Evolutionary conservation across 495 filamentous ascomycete species (phyloP).

Genomic region (Lepidopterella palustris): DNA sequence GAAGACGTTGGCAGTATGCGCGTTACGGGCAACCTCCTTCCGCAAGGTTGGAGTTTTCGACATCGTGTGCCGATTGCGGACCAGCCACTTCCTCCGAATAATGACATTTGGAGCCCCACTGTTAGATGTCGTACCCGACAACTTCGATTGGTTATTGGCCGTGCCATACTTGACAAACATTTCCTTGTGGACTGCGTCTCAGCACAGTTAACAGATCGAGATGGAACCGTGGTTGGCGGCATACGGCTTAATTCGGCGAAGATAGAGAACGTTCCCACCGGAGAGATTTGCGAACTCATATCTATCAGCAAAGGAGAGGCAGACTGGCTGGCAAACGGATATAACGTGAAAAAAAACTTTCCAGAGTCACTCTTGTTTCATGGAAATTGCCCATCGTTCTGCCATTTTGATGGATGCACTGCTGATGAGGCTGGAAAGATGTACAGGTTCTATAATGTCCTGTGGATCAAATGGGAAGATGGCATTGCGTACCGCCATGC

Average conservation of each 20-base stretch:
- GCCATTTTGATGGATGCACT: background rate
- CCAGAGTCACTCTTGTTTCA: background rate
- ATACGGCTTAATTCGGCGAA: background rate
- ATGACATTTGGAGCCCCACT: background rate
- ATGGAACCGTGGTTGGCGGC: background rate
- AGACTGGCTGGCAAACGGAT: background rate
- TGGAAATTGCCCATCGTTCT: background rate
- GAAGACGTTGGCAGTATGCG: too few species aligned
- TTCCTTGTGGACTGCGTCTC: background rate
- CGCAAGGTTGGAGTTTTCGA: background rate
- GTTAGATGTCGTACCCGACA: background rate
- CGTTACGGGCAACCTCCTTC: too few species aligned
- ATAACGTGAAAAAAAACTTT: background rate
- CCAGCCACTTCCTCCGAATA: background rate
- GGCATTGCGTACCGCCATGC: slow-evolving; percentile 16
- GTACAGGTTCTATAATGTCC: slow-evolving; percentile 14
- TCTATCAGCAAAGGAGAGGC: background rate
- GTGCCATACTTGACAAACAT: too few species aligned
- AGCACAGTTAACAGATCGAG: background rate
- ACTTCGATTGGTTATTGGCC: background rate
- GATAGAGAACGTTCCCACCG: background rate
- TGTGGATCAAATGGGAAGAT: slow-evolving; percentile 19
- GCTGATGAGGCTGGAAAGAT: background rate
- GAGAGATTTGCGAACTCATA: background rate
- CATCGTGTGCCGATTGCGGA: background rate